phyloP scores from a whole-genome alignment of 306 rosid species.

The Inga leiocalycina region DNA sequence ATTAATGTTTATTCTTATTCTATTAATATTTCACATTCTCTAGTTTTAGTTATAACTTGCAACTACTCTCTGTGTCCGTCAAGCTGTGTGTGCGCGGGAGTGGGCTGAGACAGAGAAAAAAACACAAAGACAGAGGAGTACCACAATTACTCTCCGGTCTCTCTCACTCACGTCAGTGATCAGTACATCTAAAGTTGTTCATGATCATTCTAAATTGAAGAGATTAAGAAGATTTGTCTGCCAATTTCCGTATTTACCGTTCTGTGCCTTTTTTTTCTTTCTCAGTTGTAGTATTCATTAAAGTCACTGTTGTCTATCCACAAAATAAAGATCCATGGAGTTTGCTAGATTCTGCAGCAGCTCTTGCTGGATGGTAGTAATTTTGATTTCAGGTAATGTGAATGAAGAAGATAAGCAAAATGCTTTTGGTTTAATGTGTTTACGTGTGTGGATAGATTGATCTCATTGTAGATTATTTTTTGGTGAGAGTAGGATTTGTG shows the following conservation, averaged over 20 bases:
- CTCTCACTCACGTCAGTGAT: not conserved
- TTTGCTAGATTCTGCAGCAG: constrained; percentile 24
- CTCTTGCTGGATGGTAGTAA: not conserved
- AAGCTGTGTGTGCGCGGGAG: not conserved
- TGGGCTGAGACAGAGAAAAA: not conserved
- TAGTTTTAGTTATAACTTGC: not conserved
- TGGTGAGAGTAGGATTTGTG: constrained; percentile 29
- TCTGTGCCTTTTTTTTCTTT: not conserved
- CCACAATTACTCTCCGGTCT: not conserved
- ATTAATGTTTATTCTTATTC: not conserved
- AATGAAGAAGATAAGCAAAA: not conserved
- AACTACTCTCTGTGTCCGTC: not conserved
- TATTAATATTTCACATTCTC: not conserved
- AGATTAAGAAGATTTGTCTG: not conserved
- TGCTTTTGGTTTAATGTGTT: not conserved
- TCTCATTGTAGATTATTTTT: not conserved
- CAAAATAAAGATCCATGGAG: constrained; percentile 45
- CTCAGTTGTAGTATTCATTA: not conserved
- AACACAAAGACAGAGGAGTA: not conserved
- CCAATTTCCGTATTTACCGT: not conserved
- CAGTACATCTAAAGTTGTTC: not conserved
- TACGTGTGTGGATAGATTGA: not conserved
- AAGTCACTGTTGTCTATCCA: not conserved
- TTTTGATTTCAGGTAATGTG: constrained; percentile 36
- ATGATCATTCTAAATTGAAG: not conserved